A percentile compares a stretch with the other conserved stretches of the same genome.
These are phyloP conservation scores for Mortierella sp. DNA, from an alignment of 371 early-diverging fungal species.

Conservation along the genomic window DNA sequence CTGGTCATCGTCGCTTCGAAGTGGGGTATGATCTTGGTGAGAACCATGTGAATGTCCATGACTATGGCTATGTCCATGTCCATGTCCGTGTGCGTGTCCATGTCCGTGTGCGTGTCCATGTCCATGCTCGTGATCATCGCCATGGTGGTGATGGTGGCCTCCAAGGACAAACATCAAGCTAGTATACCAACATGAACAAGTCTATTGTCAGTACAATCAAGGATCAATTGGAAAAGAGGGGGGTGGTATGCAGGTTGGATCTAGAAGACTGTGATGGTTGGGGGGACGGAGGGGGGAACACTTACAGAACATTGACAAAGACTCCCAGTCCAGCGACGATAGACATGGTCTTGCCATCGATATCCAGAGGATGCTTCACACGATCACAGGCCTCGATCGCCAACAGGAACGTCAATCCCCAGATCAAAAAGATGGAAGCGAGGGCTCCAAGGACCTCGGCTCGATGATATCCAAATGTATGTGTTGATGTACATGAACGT, in stretches of 20 bases:
- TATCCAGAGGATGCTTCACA: slow-evolving; percentile 73
- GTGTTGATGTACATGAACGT: slow-evolving; percentile 71
- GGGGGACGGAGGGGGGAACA: no score
- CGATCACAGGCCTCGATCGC: slow-evolving; percentile 85
- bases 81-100: slow-evolving; percentile 26
- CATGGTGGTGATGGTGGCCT: slow-evolving; percentile 51
- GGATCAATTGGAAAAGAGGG: no score
- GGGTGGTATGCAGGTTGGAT: no score
- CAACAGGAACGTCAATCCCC: slow-evolving; percentile 80
- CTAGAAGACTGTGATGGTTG: no score
- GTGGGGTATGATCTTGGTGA: slow-evolving; percentile 15
- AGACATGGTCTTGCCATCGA: slow-evolving; percentile 85
- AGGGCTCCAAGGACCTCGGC: slow-evolving; percentile 90
- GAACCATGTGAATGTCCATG: slow-evolving; percentile 14
- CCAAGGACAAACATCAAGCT: slow-evolving; percentile 54
- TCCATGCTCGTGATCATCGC: slow-evolving; percentile 35
- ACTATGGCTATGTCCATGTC: slow-evolving; percentile 21
- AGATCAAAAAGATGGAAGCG: slow-evolving; percentile 84
- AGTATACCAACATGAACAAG: background rate
- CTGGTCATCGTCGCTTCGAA: slow-evolving; percentile 23
- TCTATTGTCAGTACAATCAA: no score
- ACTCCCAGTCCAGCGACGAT: slow-evolving; percentile 78
- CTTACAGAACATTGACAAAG: slow-evolving; percentile 79
- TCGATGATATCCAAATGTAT: slow-evolving; percentile 88
- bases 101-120: slow-evolving; percentile 30